phyloP scores from a whole-genome alignment of 495 filamentous ascomycete species.

The Aspergillus avenaceus region DNA sequence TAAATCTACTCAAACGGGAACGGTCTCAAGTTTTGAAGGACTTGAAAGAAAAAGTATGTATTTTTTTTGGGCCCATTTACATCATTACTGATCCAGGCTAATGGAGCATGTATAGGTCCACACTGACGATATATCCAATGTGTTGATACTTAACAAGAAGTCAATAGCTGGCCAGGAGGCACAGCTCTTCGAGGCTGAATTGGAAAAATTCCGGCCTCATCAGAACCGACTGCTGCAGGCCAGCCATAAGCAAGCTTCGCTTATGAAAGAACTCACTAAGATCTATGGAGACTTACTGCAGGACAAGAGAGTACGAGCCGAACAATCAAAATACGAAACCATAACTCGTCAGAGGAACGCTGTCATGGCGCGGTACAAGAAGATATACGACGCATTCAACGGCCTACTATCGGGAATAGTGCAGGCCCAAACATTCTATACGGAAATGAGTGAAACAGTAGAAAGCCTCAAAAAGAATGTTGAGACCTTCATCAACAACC shows the following conservation, averaged over 20 bases:
- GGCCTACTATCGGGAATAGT: conserved; percentile 81
- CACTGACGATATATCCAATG: conserved; percentile 94
- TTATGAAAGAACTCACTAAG: conserved; percentile 92
- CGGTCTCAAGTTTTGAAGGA: conserved; percentile 89
- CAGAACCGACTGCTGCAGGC: conserved; percentile 88
- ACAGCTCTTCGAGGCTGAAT: conserved; percentile 85
- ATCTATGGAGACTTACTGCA: conserved; percentile 86
- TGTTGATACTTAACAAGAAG: conserved; percentile 96
- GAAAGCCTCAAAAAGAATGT: conserved; percentile 96
- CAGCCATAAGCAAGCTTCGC: conserved; percentile 84
- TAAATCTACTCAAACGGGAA: conserved; percentile 89
- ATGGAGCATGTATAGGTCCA: conserved; percentile 59
- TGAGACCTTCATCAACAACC: conserved; percentile 92
- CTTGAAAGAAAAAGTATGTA: conserved; percentile 86
- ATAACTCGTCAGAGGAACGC: conserved; percentile 78
- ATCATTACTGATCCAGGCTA: conserved; percentile 6
- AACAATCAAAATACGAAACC: conserved; percentile 89
- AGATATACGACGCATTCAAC: conserved; percentile 87
- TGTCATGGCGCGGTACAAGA: conserved; percentile 84
- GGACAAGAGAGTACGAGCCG: conserved; percentile 87
- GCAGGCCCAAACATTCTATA: conserved; percentile 88
- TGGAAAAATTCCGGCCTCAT: conserved; percentile 94
- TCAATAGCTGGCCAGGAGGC: conserved; percentile 77
- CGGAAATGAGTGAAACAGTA: conserved; percentile 91
- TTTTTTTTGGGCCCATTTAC: neutral